These are phyloP conservation scores for Conringia planisiliqua DNA, from an alignment of 345 rosid genomes.

Conservation along the genomic window DNA sequence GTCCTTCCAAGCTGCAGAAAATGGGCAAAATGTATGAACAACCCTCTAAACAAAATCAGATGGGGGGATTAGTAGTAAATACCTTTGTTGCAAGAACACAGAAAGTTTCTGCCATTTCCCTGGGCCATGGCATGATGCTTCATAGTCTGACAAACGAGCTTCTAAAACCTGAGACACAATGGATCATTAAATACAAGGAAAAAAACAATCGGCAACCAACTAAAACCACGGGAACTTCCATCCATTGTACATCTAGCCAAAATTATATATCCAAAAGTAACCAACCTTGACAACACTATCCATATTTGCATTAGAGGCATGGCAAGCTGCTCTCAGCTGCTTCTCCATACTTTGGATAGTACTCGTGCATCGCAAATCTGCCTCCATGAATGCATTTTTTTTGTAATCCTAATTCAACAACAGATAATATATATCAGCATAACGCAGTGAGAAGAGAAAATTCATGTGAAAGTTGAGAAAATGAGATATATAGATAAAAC, in stretches of 20 bases:
- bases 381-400: slow-evolving; percentile 81
- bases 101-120: slow-evolving; percentile 93
- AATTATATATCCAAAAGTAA: slow-evolving; percentile 22
- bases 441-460: neutral
- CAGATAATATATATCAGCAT: neutral
- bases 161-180: slow-evolving; percentile 68
- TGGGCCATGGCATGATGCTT: slow-evolving; percentile 75
- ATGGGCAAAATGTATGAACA: neutral
- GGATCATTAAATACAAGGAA: neutral
- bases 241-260: neutral
- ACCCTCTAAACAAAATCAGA: neutral
- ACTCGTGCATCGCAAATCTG: slow-evolving; percentile 72
- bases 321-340: slow-evolving; percentile 89
- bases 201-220: neutral
- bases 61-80: neutral
- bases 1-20: slow-evolving; percentile 78
- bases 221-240: neutral
- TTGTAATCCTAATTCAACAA: slow-evolving; percentile 66
- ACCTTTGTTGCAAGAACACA: slow-evolving; percentile 86
- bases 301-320: slow-evolving; percentile 72
- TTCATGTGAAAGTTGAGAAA: neutral
- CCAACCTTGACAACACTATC: slow-evolving; percentile 79
- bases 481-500: neutral
- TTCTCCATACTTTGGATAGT: slow-evolving; percentile 84
- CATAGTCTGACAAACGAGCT: slow-evolving; percentile 71